A percentile compares a stretch with the other conserved stretches of the same genome.
These are phyloP conservation scores for Sclerotinia nivalis DNA, from an alignment of 2,329 filamentous ascomycete species.

Conservation along the genomic window DNA sequence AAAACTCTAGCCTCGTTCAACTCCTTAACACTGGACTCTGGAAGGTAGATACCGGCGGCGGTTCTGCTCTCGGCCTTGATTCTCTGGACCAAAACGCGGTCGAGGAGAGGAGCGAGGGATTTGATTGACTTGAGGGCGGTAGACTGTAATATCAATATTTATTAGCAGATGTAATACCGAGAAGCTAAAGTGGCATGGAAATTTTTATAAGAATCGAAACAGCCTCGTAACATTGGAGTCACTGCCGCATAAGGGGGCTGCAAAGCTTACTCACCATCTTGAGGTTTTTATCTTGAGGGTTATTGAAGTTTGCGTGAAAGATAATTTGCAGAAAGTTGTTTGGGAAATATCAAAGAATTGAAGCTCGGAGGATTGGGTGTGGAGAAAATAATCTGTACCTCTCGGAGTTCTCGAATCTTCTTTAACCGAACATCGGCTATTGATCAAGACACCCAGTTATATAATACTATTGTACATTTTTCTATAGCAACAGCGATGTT, in stretches of 20 bases:
- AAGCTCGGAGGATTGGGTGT: conserved; percentile 15
- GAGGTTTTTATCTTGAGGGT: neutral
- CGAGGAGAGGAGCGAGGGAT: conserved; percentile 89
- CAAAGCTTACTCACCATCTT: conserved; percentile 20
- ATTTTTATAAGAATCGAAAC: neutral
- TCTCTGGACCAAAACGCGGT: conserved; percentile 97
- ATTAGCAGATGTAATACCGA: neutral
- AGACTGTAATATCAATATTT: conserved; percentile 46
- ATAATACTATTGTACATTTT: neutral
- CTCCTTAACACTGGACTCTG: conserved; percentile 95
- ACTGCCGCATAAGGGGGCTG: neutral
- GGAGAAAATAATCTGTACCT: conserved; percentile 26
- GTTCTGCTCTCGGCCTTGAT: conserved; percentile 97
- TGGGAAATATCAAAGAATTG: conserved; percentile 14
- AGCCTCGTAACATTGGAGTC: neutral
- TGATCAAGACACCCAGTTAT: conserved; percentile 23
- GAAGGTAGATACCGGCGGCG: conserved; percentile 94
- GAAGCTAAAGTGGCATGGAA: neutral
- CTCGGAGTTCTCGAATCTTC: conserved; percentile 22
- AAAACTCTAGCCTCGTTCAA: conserved; percentile 97
- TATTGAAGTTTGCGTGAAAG: neutral
- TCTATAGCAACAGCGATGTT: too few relatives aligned
- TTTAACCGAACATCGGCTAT: conserved; percentile 24
- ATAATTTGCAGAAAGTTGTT: conserved; percentile 4
- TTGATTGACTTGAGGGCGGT: conserved; percentile 92